A percentile compares a stretch with the other conserved stretches of the same genome.
phyloP scores from a whole-genome alignment of 305 asterid species.

The Fraxinus greggii region DNA sequence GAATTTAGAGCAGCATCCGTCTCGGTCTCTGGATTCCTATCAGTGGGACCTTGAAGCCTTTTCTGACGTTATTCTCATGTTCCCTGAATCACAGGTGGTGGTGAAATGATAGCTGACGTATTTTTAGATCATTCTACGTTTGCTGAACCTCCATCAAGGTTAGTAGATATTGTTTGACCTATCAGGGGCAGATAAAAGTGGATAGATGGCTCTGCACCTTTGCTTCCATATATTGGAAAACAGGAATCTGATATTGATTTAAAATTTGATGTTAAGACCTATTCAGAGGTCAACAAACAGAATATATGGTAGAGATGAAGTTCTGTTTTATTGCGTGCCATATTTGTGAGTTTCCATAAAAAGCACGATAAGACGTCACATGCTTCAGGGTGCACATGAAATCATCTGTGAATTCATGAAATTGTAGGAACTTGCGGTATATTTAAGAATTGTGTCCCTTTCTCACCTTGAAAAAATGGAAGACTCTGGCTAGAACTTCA shows the following conservation, averaged over 20 bases:
- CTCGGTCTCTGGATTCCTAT: constrained; percentile 12
- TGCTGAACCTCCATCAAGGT: constrained; percentile 98
- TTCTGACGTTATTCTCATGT: constrained; percentile 22
- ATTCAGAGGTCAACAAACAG: neutral
- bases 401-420: neutral
- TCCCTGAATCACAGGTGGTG: constrained; percentile 65
- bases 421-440: neutral
- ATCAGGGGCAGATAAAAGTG: constrained; percentile 13
- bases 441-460: neutral
- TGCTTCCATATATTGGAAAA: constrained; percentile 11
- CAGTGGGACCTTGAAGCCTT: constrained; percentile 8
- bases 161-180: constrained; percentile 28
- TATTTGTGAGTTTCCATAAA: neutral
- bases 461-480: constrained; percentile 3
- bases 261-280: constrained; percentile 1
- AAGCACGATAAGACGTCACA: neutral
- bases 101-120: constrained; percentile 97
- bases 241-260: constrained; percentile 8
- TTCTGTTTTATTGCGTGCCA: constrained; percentile 1
- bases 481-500: neutral
- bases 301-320: neutral
- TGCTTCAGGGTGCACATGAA: neutral
- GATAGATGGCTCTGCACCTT: constrained; percentile 6
- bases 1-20: neutral
- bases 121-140: constrained; percentile 86